Evolutionary conservation across 805 yeast genomes (phyloP).

Genomic region (Saturnispora kantuleensis): DNA sequence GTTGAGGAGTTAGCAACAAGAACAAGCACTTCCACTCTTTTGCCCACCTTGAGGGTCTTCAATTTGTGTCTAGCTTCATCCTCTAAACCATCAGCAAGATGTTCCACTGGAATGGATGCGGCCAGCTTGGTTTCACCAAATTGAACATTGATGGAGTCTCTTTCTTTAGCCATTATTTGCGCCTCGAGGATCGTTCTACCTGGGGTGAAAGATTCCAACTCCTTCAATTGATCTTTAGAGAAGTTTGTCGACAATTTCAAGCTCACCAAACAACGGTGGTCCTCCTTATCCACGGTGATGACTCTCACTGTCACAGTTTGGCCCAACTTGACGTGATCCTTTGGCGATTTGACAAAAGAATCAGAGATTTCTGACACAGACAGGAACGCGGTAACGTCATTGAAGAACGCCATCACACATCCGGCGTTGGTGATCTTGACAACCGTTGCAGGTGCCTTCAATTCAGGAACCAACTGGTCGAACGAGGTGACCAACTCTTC

Average conservation of each 20-base stretch:
- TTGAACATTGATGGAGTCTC: conserved; percentile 63
- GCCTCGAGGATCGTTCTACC: conserved; percentile 57
- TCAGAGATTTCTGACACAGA: conserved; percentile 89
- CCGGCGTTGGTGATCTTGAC: conserved; percentile 66
- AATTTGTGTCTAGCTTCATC: conserved; percentile 60
- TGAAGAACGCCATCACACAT: conserved; percentile 77
- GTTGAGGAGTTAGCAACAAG: conserved; percentile 57
- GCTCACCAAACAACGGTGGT: conserved; percentile 55
- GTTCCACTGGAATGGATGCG: conserved; percentile 69
- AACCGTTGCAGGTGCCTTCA: conserved; percentile 63
- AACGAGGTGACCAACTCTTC: conserved; percentile 37
- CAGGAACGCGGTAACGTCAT: conserved; percentile 63
- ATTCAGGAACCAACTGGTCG: conserved; percentile 33
- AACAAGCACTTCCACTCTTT: conserved; percentile 46
- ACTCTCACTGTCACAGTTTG: conserved; percentile 75
- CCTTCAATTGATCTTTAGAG: conserved; percentile 36
- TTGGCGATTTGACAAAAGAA: conserved; percentile 68
- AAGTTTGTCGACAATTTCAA: conserved; percentile 55
- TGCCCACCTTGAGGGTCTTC: conserved; percentile 57
- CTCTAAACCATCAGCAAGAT: conserved; percentile 64
- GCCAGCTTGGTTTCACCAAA: conserved; percentile 40
- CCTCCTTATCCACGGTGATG: conserved; percentile 43
- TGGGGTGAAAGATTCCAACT: conserved; percentile 38
- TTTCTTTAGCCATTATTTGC: conserved; percentile 60
- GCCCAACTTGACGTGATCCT: conserved; percentile 69